phyloP scores from a whole-genome alignment of 2,329 filamentous ascomycete species.

The Ceratocystis huliohia region DNA sequence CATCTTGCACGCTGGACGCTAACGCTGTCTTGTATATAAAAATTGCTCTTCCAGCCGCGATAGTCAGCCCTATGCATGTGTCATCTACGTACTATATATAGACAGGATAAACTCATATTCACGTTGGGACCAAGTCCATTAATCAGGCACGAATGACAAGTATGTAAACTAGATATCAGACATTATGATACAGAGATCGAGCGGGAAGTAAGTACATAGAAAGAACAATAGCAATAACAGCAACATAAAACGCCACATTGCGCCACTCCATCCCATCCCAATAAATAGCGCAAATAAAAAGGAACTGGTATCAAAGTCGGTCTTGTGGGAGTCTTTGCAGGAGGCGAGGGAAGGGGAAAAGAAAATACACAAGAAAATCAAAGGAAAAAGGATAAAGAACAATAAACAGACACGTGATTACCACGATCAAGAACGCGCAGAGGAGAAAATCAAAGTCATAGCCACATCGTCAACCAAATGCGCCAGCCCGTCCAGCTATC shows the following conservation, averaged over 20 bases:
- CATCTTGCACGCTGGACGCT: no score
- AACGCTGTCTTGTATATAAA: no score
- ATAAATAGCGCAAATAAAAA: neutral
- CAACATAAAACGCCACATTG: neutral
- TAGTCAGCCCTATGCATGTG: no score
- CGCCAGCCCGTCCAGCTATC: neutral
- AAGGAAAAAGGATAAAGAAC: neutral
- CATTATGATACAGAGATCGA: slow-evolving; percentile 3
- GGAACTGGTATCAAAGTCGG: slow-evolving; percentile 7
- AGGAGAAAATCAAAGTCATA: neutral
- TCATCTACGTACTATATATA: neutral
- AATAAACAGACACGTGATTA: no score
- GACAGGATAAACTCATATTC: no score
- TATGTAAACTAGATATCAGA: neutral
- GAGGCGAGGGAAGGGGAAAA: slow-evolving; percentile 1
- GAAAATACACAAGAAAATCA: neutral
- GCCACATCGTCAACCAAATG: slow-evolving; percentile 4
- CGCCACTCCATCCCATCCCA: slow-evolving; percentile 2
- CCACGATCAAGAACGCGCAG: neutral
- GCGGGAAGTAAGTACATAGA: neutral
- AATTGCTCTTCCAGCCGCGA: no score
- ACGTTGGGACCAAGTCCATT: no score
- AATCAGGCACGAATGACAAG: neutral
- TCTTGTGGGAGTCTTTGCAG: neutral
- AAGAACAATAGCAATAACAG: neutral